Base-by-base conservation (phyloP, 2,329 filamentous ascomycete species). In the Hirsutella rhossiliensis region DNA sequence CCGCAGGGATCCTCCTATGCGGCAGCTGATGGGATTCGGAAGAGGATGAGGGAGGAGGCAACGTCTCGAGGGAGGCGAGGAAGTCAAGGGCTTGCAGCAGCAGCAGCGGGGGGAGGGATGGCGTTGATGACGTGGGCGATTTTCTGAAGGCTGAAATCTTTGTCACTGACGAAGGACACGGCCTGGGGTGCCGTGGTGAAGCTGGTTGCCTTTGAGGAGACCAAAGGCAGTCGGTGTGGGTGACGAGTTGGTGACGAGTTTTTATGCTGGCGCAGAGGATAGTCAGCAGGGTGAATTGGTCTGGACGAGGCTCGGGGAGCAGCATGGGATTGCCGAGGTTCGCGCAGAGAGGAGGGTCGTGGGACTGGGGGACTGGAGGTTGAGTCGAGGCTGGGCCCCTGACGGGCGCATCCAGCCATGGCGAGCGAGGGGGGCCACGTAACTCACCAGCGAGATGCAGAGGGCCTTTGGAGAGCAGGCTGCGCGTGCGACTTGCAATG, bases 1-100 rank as follows among this genome's bases (percentile, higher is more conserved):
- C 84, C 85, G 82, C 78, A 79, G 80, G 82, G 82, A 79, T 79
- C 82, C 84, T 94, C 86, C 87, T 97, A 98, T 98, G 90, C 92
- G 92, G 92, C 92, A 97, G 90, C 87, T 94, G 84, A 78, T 73
- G 69, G 67, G 70, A 69, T 69, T 76, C 68, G 65, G 76, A 69
- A 63, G 70, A 75, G 66, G 73, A 75, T 65, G 66, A 62, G 55
- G 71, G 58, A 50, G 71, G 64, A 58, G 64, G 50, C 57, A 64
- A 63, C 56, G 62, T 62, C 64, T 73, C 62, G 60, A 73, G 67
- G 64, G 75, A 66, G 62, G 67, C 17, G 13, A 69, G 61, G 48
- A 65, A 60, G 59, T 73, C 72, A 74, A 61, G 56, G 50, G 59
- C 64, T 60, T 59, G 69, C 51, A 48, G 52, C 63, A 70, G 67